Percentiles rank a stretch among this genome's conserved stretches.
phyloP scores from a whole-genome alignment of 2,329 filamentous ascomycete genomes.

The Metarhizium brunneum region DNA sequence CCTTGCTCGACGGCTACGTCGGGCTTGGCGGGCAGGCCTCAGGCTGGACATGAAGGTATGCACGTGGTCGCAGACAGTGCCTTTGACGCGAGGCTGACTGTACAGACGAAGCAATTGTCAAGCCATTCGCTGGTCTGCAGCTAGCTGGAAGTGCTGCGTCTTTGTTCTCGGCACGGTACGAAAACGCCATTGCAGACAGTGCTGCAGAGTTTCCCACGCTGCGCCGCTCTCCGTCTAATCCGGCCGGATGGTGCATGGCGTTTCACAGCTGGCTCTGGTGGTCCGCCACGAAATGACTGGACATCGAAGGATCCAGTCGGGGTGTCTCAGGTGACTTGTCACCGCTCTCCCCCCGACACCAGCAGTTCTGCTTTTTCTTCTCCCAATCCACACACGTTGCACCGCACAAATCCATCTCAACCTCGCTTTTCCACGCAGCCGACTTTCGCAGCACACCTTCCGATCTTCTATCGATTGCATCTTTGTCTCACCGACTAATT shows the following conservation, averaged over 20 bases:
- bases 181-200: too few species aligned
- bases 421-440: neutral
- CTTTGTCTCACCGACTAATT: neutral
- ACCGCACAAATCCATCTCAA: neutral
- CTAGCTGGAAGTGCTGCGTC: too few species aligned
- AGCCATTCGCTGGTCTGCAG: too few species aligned
- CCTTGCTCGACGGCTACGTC: neutral
- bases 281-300: neutral
- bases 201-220: too few species aligned
- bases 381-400: neutral
- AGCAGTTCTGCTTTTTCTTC: neutral
- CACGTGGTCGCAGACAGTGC: neutral
- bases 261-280: neutral
- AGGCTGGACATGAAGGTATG: neutral
- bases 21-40: neutral
- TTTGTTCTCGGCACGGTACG: too few species aligned
- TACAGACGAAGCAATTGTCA: too few species aligned
- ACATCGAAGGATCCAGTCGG: neutral
- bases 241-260: neutral
- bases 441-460: neutral
- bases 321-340: conserved; percentile 2
- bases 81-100: neutral
- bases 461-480: neutral
- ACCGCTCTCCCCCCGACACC: conserved; percentile 2
- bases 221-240: too few species aligned